Conservation (phyloP, 2,329 filamentous ascomycete genomes). For the Penicillium sp. region DNA sequence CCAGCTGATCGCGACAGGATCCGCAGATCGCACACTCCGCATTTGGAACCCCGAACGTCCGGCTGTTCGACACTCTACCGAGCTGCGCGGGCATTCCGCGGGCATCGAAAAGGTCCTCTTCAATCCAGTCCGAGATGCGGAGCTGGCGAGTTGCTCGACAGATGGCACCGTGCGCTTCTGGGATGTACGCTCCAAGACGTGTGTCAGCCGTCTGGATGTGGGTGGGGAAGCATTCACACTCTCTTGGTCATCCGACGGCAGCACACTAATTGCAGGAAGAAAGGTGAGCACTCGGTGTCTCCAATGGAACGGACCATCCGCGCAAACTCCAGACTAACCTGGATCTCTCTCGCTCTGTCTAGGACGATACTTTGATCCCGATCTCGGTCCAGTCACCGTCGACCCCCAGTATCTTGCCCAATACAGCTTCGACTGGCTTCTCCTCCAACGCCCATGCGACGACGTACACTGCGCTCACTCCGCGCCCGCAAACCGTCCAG, state of each 20-base stretch:
- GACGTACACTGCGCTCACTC: slow-evolving; percentile 41
- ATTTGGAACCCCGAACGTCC: slow-evolving; percentile 73
- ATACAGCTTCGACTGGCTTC: slow-evolving; percentile 13
- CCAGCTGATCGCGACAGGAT: slow-evolving; percentile 78
- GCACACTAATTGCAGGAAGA: slow-evolving; percentile 46
- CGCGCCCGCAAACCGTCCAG: slow-evolving; percentile 46
- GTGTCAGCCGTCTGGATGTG: slow-evolving; percentile 48
- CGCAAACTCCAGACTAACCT: too few species aligned
- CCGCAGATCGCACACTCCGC: slow-evolving; percentile 82
- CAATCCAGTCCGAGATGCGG: slow-evolving; percentile 50
- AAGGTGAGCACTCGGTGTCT: too few species aligned
- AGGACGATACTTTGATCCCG: slow-evolving; percentile 50
- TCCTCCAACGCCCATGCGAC: slow-evolving; percentile 21
- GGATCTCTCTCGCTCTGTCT: neutral
- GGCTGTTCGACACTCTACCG: slow-evolving; percentile 47
- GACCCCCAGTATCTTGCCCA: slow-evolving; percentile 31
- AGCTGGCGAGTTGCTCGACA: slow-evolving; percentile 49
- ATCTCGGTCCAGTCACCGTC: slow-evolving; percentile 44
- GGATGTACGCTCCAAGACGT: slow-evolving; percentile 51
- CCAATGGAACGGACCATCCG: too few species aligned
- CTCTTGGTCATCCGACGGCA: slow-evolving; percentile 50
- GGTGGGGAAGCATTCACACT: slow-evolving; percentile 51
- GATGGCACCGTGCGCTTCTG: slow-evolving; percentile 52
- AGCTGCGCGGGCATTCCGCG: slow-evolving; percentile 48
- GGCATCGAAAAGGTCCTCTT: slow-evolving; percentile 50